Base-by-base conservation (phyloP, 106 monocot genomes). In the Dioscorea alata region DNA sequence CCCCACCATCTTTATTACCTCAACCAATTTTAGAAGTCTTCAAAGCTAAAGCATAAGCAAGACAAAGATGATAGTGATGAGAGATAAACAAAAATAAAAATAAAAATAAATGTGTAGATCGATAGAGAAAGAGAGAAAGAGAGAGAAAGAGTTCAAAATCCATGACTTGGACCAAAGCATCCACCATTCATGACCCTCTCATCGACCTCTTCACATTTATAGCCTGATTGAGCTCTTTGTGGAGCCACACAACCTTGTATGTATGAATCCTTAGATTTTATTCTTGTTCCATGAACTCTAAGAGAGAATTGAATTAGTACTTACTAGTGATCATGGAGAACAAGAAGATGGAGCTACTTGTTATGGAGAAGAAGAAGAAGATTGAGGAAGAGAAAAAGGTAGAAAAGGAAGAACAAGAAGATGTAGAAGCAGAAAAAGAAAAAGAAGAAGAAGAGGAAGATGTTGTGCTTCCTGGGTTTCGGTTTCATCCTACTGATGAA, bases 401-500 rank as follows among this genome's bases (percentile, higher is more conserved):
- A n/a, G 53, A 0, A 8, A 50, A 6, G 4, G 63, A 42, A 42
- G 6, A 8, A 42, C 9, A 42, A 42, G 10, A 42, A 51, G 34
- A 24, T 52, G 8, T 24, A n/a, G 53, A 0, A 8, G 50, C 6
- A 8, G 63, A 42, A 42, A 8, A 8, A 42, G 42, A 42, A 42
- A 42, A 42, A 5, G 42, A 42, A 54, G 2, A 17, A 51, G 12
- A 12, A 13, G 13, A 88, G 4, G 89, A 80, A 19, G 69, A 78
- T 42, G 42, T 82, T 32, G 71, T 71, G 63, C 84, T 94, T 70
- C 94, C 94, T 0, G 93, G 93, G 17, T 94, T 94, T 78, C 82
- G 93, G 23, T 94, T 94, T 63, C 93, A 94, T 35, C 93, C 93
- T 1, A 94, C 93, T 16, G 93, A 94, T 48, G 88, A 92, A 48